Percentiles rank a stretch among this genome's conserved stretches.
Evolutionary conservation across 208 protist genomes (phyloP).

Genomic region (Phytomonas francai): DNA sequence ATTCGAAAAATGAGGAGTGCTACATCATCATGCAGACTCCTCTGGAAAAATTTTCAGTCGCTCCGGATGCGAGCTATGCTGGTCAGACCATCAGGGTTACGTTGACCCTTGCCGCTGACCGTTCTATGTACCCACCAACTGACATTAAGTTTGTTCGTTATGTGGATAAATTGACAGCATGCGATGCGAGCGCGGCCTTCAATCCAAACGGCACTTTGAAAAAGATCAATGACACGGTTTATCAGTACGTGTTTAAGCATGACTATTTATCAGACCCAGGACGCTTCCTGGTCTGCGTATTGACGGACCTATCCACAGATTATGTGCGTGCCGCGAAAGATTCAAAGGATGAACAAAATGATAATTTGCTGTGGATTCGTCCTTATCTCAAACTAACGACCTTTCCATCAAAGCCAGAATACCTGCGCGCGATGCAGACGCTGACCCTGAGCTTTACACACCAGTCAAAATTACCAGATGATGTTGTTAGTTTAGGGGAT

Average conservation of each 20-base stretch:
- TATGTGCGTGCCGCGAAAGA: conserved; percentile 29
- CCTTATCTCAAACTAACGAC: conserved; percentile 63
- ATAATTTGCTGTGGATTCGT: conserved; percentile 56
- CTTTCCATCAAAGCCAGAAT: conserved; percentile 33
- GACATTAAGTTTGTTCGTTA: conserved; percentile 67
- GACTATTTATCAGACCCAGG: conserved; percentile 42
- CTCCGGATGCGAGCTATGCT: conserved; percentile 70
- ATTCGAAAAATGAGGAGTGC: conserved; percentile 54
- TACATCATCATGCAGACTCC: conserved; percentile 49
- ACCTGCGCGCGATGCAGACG: conserved; percentile 57
- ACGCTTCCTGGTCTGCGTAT: conserved; percentile 70
- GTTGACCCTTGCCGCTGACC: conserved; percentile 18
- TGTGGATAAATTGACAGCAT: conserved; percentile 43
- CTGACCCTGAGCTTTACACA: conserved; percentile 66
- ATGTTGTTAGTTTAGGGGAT: conserved; percentile 51
- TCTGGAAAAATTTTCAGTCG: conserved; percentile 27
- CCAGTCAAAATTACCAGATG: conserved; percentile 27
- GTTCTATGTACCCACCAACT: conserved; percentile 49
- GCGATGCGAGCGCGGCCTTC: conserved; percentile 43
- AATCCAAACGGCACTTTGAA: conserved; percentile 25
- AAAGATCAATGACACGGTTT: conserved; percentile 19
- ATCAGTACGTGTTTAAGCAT: conserved; percentile 73
- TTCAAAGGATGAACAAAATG: conserved; percentile 8
- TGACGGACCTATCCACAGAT: conserved; percentile 30
- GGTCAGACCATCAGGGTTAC: conserved; percentile 67